Conservation (phyloP, 441 rosid genomes). For the Erysimum cheiri region DNA sequence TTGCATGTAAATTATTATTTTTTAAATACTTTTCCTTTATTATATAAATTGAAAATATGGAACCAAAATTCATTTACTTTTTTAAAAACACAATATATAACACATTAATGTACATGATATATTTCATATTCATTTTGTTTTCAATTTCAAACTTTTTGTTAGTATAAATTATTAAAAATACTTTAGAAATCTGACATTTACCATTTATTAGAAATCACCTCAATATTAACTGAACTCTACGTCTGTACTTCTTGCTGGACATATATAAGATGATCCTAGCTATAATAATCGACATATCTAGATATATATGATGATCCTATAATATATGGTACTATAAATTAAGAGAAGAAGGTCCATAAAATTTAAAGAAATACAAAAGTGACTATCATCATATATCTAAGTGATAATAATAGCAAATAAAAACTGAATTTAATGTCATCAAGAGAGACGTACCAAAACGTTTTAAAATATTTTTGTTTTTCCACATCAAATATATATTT, state of each 20-base stretch:
- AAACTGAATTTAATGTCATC: conserved; percentile 27
- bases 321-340: neutral
- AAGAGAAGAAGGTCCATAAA: conserved; percentile 27
- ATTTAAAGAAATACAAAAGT: conserved; percentile 37
- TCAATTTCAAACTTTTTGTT: neutral
- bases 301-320: neutral
- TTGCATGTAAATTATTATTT: too few species aligned
- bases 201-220: conserved; percentile 1
- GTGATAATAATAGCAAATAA: conserved; percentile 27
- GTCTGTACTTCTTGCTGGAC: neutral
- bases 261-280: neutral
- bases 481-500: conserved; percentile 14
- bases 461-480: conserved; percentile 28
- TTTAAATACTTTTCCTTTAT: neutral
- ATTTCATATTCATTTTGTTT: neutral
- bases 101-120: neutral
- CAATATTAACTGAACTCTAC: neutral
- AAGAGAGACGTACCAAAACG: conserved; percentile 34
- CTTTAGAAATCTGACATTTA: neutral
- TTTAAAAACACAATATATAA: neutral
- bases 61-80: neutral
- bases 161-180: neutral
- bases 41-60: neutral
- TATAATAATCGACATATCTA: neutral
- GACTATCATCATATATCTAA: conserved; percentile 37